Base-by-base conservation (phyloP, 2,329 filamentous ascomycete genomes). In the Ceratocystis smalleyi region DNA sequence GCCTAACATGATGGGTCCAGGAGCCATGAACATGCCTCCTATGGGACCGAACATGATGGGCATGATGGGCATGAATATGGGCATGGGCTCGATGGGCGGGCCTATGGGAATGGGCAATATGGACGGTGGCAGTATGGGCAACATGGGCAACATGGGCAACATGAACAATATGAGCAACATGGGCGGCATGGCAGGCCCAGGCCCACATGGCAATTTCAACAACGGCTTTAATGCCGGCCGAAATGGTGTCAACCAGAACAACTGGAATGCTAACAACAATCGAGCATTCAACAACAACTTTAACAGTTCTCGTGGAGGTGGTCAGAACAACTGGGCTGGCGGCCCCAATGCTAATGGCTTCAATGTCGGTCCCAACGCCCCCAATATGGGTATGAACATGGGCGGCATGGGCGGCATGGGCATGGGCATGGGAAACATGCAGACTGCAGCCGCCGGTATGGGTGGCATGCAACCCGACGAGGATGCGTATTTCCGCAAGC, bases 401-500 rank as follows among this genome's bases (percentile, higher is more conserved):
- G 70, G 70, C 49, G 35, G 35, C 10, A 70, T 71, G 68, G 72
- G 70, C 65, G 62, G 62, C 22, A 65, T 65, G 66, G 68, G 69
- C 61, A 67, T 69, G 68, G 72, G 72, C 49, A 77, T 74, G 73
- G 62, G 62, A 61, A 69, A 70, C 59, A 73, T 73, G 68, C 72
- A 74, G 61, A 69, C 69, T 66, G 71, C 73, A 72, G 67, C 67
- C 65, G 59, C 19, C 47, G 45, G 17, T 15, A 73, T 69, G 68
- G 69, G 59, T 62, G 68, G 59, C 61, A 68, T 54, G 59, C 70
- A 67, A 68, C 68, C 65, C 32, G 89, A 95, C 64, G 91, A 95
- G 65, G 89, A 91, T 67, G 89, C 94, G 5, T 99, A 99, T 75
- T 95, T 97, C 73, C 83, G 94, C 65, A 92, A 96, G 74, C 94